Conservation (phyloP, 169 alveolate genomes). For the Plasmodium billcollinsi region DNA sequence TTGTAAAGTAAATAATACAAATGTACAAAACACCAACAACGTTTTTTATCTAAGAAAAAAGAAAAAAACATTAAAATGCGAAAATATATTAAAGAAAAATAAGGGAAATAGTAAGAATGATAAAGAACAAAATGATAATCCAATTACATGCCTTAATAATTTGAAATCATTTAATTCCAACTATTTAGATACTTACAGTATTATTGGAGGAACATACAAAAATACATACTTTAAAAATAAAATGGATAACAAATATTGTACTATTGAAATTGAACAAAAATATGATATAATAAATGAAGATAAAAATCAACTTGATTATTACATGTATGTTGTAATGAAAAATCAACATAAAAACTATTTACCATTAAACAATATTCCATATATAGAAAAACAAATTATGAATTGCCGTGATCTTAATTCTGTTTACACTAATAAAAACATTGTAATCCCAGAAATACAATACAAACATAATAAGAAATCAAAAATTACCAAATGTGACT, state of each 20-base stretch:
- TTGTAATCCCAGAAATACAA: conserved; percentile 17
- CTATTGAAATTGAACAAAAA: conserved; percentile 13
- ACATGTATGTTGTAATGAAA: conserved; percentile 14
- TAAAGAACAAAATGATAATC: conserved; percentile 4
- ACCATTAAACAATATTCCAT: conserved; percentile 20
- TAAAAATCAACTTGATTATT: conserved; percentile 18
- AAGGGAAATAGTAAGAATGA: conserved; percentile 3
- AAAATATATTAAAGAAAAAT: conserved; percentile 12
- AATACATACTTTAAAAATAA: conserved; percentile 36
- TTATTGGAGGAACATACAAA: background rate
- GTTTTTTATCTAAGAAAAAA: conserved; percentile 42
- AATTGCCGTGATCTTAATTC: conserved; percentile 17
- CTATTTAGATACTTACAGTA: conserved; percentile 21
- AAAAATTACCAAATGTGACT: conserved; percentile 8
- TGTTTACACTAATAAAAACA: conserved; percentile 20
- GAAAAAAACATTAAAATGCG: background rate
- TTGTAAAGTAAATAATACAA: conserved; percentile 13
- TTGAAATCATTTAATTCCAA: conserved; percentile 17
- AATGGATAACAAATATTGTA: conserved; percentile 12
- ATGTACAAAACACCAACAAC: conserved; percentile 22
- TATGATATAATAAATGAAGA: conserved; percentile 4
- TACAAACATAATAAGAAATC: conserved; percentile 2
- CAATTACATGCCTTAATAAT: conserved; percentile 1
- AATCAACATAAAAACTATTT: background rate
- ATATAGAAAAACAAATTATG: conserved; percentile 19